phyloP scores from a whole-genome alignment of 2,329 filamentous ascomycete species.

The Cytospora chrysosperma region DNA sequence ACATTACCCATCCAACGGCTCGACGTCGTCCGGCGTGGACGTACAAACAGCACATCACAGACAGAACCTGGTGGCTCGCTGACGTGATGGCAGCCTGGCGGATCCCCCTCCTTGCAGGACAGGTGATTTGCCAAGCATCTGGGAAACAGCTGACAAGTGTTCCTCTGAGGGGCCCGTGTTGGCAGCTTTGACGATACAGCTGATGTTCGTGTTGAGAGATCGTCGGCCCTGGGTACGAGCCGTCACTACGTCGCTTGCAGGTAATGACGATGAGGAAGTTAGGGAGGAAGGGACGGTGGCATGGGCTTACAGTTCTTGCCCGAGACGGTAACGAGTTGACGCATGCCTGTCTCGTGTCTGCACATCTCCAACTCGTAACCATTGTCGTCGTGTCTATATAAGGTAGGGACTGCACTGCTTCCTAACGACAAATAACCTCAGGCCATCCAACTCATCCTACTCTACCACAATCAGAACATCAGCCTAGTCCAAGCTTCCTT shows the following conservation, averaged over 20 bases:
- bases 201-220: slow-evolving; percentile 2
- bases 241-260: slow-evolving; percentile 10
- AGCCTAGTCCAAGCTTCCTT: not conserved
- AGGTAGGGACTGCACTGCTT: slow-evolving; percentile 1
- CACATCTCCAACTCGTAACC: not conserved
- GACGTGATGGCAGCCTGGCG: slow-evolving; percentile 15
- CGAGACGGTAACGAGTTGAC: not conserved
- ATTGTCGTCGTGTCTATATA: slow-evolving; percentile 8
- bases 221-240: slow-evolving; percentile 5
- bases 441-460: not conserved
- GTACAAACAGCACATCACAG: not conserved
- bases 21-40: slow-evolving; percentile 10
- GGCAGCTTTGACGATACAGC: not conserved
- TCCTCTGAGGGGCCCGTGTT: slow-evolving; percentile 1
- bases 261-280: not conserved
- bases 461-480: not conserved
- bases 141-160: slow-evolving; percentile 9
- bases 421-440: not conserved
- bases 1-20: slow-evolving; percentile 10
- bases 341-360: slow-evolving; percentile 6
- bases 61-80: not conserved
- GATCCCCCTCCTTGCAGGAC: slow-evolving; percentile 1
- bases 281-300: slow-evolving; percentile 8
- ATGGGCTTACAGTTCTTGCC: not conserved
- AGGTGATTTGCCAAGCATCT: slow-evolving; percentile 8